phyloP scores from a whole-genome alignment of 176 grass and related monocot species.

The Aegilops speltoides region DNA sequence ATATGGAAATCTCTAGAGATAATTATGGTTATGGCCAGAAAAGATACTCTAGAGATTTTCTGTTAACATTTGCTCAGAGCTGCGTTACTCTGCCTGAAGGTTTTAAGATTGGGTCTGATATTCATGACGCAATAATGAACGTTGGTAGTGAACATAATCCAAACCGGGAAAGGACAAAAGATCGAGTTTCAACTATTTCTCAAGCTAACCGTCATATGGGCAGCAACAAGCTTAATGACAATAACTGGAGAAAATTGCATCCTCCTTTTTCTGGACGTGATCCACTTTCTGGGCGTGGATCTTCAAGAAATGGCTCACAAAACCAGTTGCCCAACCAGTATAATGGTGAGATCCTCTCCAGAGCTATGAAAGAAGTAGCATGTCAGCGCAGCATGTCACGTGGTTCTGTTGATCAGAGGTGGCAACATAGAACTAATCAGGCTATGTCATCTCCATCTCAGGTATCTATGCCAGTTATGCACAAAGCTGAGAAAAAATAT shows the following conservation, averaged over 20 bases:
- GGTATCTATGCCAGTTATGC: conserved; percentile 49
- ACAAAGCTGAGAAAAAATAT: conserved; percentile 82
- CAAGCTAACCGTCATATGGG: conserved; percentile 25
- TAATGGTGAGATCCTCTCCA: conserved; percentile 62
- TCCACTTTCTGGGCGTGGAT: conserved; percentile 36
- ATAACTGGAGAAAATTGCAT: conserved; percentile 56
- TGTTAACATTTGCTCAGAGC: conserved; percentile 59
- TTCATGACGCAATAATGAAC: conserved; percentile 43
- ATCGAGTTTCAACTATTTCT: conserved; percentile 30
- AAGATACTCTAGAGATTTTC: conserved; percentile 76
- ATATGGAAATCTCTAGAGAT: conserved; percentile 37
- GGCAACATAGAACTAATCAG: conserved; percentile 47
- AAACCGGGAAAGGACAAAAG: conserved; percentile 37
- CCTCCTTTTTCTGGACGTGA: conserved; percentile 47
- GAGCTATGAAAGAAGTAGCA: conserved; percentile 43
- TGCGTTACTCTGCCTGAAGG: conserved; percentile 49
- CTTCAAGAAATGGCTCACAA: conserved; percentile 38
- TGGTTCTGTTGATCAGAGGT: conserved; percentile 59
- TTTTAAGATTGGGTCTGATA: conserved; percentile 62
- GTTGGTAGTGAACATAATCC: conserved; percentile 44
- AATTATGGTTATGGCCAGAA: conserved; percentile 27
- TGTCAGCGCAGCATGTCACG: conserved; percentile 38
- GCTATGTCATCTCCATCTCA: conserved; percentile 58
- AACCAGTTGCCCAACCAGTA: conserved; percentile 45
- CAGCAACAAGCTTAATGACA: conserved; percentile 42